Conservation (phyloP, 139 green algal genomes). For the Edaphochlamys debaryana region DNA sequence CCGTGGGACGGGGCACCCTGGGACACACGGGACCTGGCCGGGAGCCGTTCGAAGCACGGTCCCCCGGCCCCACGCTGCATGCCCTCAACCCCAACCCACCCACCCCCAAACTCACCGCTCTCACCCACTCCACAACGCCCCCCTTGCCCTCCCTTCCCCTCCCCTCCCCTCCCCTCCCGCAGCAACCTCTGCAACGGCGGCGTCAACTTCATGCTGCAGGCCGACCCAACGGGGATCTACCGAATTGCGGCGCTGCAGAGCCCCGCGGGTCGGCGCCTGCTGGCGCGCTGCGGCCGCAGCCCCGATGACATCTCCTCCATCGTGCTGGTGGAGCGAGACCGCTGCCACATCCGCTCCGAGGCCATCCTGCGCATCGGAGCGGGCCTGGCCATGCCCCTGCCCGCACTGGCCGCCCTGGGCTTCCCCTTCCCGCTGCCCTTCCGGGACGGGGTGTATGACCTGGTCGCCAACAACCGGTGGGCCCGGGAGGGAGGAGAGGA, state of each 20-base stretch:
- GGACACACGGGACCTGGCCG: no score
- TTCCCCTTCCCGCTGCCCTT: conserved; percentile 55
- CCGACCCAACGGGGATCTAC: conserved; percentile 64
- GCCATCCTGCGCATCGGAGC: conserved; percentile 35
- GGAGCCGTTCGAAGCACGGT: no score
- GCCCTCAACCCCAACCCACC: no score
- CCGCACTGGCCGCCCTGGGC: conserved; percentile 61
- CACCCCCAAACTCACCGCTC: no score
- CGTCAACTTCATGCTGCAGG: conserved; percentile 85
- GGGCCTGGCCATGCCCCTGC: conserved; percentile 62
- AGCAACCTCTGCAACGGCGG: conserved; percentile 89
- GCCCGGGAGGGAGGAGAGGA: not conserved
- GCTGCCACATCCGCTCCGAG: conserved; percentile 33
- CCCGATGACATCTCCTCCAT: conserved; percentile 90
- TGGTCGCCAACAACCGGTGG: conserved; percentile 50
- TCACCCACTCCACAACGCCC: no score
- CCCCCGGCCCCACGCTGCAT: no score
- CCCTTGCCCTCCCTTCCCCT: no score
- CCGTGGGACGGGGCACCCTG: no score
- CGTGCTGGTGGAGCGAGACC: conserved; percentile 17
- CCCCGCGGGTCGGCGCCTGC: conserved; percentile 64
- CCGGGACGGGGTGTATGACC: conserved; percentile 73
- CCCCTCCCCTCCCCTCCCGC: no score
- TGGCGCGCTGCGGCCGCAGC: conserved; percentile 68
- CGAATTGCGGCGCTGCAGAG: conserved; percentile 85